Conservation (phyloP, 1,284 basidiomycete genomes). For the Cutaneotrichosporon curvatum region DNA sequence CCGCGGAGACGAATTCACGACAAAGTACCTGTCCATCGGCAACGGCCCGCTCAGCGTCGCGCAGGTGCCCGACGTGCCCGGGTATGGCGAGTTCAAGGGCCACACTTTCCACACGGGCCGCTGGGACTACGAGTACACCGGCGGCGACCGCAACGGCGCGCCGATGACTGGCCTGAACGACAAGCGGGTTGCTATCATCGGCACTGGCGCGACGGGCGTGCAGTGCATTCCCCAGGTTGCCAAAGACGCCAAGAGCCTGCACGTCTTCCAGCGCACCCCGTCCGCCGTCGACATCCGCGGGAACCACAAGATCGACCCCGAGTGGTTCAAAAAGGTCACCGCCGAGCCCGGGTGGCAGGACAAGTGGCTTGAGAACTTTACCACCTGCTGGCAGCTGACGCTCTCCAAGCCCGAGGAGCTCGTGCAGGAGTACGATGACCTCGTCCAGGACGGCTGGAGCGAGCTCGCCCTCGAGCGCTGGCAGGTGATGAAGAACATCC, state of each 20-base stretch:
- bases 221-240: conserved; percentile 10
- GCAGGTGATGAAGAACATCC: background rate
- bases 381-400: conserved; percentile 3
- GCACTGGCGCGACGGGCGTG: conserved; percentile 10
- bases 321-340: conserved; percentile 9
- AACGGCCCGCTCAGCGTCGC: conserved; percentile 12
- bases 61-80: conserved; percentile 9
- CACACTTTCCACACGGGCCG: conserved; percentile 11
- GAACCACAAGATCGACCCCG: conserved; percentile 16
- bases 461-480: conserved; percentile 1
- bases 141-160: conserved; percentile 10
- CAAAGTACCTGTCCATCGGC: conserved; percentile 10
- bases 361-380: conserved; percentile 12
- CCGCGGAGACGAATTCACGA: conserved; percentile 13
- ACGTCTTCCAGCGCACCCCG: conserved; percentile 18
- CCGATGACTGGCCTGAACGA: conserved; percentile 8
- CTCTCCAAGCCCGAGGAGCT: conserved; percentile 1
- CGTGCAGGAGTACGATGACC: conserved; percentile 2
- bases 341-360: conserved; percentile 9
- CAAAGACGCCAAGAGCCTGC: conserved; percentile 5
- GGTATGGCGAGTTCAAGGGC: conserved; percentile 13
- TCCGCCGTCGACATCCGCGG: conserved; percentile 7
- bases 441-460: conserved; percentile 13
- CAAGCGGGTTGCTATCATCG: conserved; percentile 9
- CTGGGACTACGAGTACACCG: conserved; percentile 12